Conservation (phyloP, 2,329 filamentous ascomycete species). For the Fusarium scirpi region DNA sequence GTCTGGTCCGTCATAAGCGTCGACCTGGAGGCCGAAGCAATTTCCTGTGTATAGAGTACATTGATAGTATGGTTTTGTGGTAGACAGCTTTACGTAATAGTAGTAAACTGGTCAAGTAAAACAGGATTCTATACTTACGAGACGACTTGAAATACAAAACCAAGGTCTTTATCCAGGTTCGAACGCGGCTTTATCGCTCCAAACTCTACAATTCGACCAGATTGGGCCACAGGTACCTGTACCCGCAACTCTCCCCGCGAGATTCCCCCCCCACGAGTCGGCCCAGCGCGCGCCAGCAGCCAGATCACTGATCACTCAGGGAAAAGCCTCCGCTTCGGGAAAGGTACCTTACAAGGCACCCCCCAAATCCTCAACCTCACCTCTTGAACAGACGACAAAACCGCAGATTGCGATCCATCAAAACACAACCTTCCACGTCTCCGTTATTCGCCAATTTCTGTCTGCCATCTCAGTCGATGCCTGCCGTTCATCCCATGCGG, state of each 20-base stretch:
- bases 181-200: conserved; percentile 5
- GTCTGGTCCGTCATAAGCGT: background rate
- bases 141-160: background rate
- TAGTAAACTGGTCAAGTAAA: conserved; percentile 4
- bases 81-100: conserved; percentile 7
- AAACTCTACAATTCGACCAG: conserved; percentile 23
- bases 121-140: conserved; percentile 2
- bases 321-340: conserved; percentile 57
- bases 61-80: conserved; percentile 25
- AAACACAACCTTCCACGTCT: conserved; percentile 58
- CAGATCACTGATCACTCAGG: conserved; percentile 43
- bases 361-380: conserved; percentile 67
- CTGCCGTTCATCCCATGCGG: conserved; percentile 63
- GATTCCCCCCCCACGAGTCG: conserved; percentile 29
- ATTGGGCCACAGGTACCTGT: conserved; percentile 42
- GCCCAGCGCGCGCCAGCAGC: conserved; percentile 40
- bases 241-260: conserved; percentile 38
- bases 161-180: background rate
- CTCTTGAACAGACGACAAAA: conserved; percentile 66
- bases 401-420: conserved; percentile 64
- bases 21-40: conserved; percentile 26
- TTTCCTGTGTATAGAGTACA: conserved; percentile 41
- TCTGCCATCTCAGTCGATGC: conserved; percentile 65
- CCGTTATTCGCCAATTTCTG: conserved; percentile 54
- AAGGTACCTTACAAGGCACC: conserved; percentile 52